Conservation (phyloP, 371 early-diverging fungal genomes). For the Zychaea mexicana region DNA sequence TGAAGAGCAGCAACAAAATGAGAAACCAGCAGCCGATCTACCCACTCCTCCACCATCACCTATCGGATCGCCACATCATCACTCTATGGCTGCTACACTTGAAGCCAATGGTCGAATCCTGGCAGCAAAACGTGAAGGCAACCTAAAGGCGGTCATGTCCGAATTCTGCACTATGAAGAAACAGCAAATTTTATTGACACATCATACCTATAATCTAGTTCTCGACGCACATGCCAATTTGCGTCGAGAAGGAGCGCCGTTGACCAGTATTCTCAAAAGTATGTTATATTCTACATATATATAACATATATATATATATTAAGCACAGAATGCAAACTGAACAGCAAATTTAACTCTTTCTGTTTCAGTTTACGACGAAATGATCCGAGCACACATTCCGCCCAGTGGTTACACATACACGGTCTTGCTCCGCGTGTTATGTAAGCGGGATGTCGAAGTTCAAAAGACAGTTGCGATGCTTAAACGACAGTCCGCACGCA, state of each 20-base stretch:
- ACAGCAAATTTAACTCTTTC: constrained; percentile 5
- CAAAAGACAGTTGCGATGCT: constrained; percentile 50
- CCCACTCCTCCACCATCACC: constrained; percentile 23
- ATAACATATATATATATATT: too few relatives aligned
- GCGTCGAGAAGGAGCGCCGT: constrained; percentile 44
- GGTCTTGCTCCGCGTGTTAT: constrained; percentile 38
- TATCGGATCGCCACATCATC: neutral
- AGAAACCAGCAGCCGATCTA: constrained; percentile 1
- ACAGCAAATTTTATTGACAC: constrained; percentile 28
- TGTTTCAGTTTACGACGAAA: constrained; percentile 46
- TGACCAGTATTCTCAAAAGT: constrained; percentile 39
- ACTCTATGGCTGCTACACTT: constrained; percentile 4
- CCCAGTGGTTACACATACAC: constrained; percentile 43
- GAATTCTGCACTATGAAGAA: constrained; percentile 35
- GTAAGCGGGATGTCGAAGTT: constrained; percentile 52
- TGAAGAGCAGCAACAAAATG: neutral
- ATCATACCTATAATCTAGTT: constrained; percentile 51
- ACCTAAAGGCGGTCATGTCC: constrained; percentile 38
- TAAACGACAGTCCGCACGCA: constrained; percentile 38
- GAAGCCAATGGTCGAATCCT: constrained; percentile 34
- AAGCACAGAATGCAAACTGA: too few relatives aligned
- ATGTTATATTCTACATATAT: neutral
- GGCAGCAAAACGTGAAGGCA: constrained; percentile 33
- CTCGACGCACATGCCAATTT: constrained; percentile 42
- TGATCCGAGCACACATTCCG: constrained; percentile 30